Evolutionary conservation across 129 eudicot species (phyloP), one percentile per base, ranked within the genome.

Genomic region (Deinandra increscens): DNA sequence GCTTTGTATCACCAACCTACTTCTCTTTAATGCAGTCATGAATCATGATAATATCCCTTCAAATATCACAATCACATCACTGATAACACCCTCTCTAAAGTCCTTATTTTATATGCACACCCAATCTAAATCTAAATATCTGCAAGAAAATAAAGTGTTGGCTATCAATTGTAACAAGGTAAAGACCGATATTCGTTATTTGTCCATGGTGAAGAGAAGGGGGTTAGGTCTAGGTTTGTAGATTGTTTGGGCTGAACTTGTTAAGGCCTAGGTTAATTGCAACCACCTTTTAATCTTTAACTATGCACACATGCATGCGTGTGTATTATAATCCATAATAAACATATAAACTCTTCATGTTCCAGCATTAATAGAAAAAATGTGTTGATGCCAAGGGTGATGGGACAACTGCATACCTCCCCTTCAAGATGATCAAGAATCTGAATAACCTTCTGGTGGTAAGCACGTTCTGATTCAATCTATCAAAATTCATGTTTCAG

Each of bases 391-490:
- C 34, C 14, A 61, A 70, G 37, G 65, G 71, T 51, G 44, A 26
- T 34, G 29, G 42, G 31, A 56, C 23, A 66, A 54, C 15, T 19
- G 37, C 81, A 56, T 80, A 86, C 98, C 96, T 93, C 90, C 31
- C 82, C 86, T 79, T 85, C 96, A 79, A 93, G 98, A 80, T 84
- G 90, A 78, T 89, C 90, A 64, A 93, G 96, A 79, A 93, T 85
- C 82, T 93, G 91, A 51, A 86, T 79, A 50, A 88, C 90, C 77
- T 84, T 84, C 73, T 86, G 88, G 76, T 93, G 98, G 80, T 93
- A 93, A 81, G 84, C 72, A 50, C 88, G 95, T 66, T 93, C 96
- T 13, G 96, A 88, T 77, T 93, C 98, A 60, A 93, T 95, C 98
- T 93, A 62, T 61, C 26, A 50, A 39, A 62, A 69, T 26, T 38